Evolutionary conservation across 805 yeast species (phyloP).

Genomic region (Yarrowia porcina): DNA sequence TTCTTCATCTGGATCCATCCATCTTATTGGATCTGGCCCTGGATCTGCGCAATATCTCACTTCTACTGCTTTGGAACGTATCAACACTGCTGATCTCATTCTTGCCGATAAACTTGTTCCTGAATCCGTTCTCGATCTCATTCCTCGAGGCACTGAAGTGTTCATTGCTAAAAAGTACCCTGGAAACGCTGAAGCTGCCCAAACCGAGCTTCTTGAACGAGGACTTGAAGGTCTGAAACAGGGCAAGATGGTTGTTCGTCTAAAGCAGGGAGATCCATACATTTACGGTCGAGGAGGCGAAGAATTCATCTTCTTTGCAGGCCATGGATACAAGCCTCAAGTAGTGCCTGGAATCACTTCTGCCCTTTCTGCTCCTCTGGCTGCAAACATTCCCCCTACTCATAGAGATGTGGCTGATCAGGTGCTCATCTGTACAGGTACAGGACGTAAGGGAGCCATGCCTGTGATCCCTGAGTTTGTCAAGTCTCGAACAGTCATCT

Average conservation of each 20-base stretch:
- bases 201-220: slow-evolving; percentile 69
- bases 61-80: slow-evolving; percentile 74
- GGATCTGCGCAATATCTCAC: slow-evolving; percentile 82
- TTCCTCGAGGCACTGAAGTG: slow-evolving; percentile 70
- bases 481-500: slow-evolving; percentile 72
- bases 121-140: slow-evolving; percentile 72
- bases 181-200: slow-evolving; percentile 94
- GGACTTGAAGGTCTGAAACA: slow-evolving; percentile 62
- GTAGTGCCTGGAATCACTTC: slow-evolving; percentile 89
- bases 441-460: slow-evolving; percentile 80
- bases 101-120: slow-evolving; percentile 93
- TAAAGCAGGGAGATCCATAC: slow-evolving; percentile 96
- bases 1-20: slow-evolving; percentile 50
- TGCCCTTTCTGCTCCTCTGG: slow-evolving; percentile 82
- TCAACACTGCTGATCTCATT: slow-evolving; percentile 75
- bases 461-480: slow-evolving; percentile 77
- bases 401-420: slow-evolving; percentile 92
- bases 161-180: slow-evolving; percentile 94
- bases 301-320: slow-evolving; percentile 66
- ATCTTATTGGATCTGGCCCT: slow-evolving; percentile 94
- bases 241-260: slow-evolving; percentile 78
- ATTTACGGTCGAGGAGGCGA: slow-evolving; percentile 97
- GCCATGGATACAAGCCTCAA: slow-evolving; percentile 64
- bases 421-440: slow-evolving; percentile 89
- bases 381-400: slow-evolving; percentile 82